Conservation (phyloP, 2,329 filamentous ascomycete species). For the Nakataea oryzae region DNA sequence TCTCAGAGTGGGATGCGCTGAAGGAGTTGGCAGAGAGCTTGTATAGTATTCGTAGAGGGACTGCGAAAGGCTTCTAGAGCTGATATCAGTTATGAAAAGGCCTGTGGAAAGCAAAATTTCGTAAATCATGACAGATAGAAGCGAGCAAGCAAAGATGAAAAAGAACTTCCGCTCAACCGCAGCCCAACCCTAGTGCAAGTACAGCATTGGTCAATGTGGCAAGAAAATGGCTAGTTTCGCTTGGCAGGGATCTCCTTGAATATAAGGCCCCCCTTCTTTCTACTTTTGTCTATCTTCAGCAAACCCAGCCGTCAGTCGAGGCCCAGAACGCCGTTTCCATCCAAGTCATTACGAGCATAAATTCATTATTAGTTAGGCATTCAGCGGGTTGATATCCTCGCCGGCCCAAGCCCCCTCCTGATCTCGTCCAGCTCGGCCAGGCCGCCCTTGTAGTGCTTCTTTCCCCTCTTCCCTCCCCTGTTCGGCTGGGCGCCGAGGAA, state of each 20-base stretch:
- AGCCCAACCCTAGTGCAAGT: no score
- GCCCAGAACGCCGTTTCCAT: neutral
- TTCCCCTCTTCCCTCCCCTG: conserved; percentile 63
- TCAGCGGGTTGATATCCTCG: conserved; percentile 37
- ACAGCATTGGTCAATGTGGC: no score
- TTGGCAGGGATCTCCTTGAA: neutral
- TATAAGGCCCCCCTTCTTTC: neutral
- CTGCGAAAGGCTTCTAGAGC: no score
- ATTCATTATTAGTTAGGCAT: neutral
- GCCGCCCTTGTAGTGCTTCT: conserved; percentile 56
- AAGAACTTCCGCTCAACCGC: no score
- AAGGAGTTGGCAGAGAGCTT: no score
- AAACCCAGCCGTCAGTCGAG: neutral
- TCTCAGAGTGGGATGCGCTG: no score
- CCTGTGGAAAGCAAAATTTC: no score
- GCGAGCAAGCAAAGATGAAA: no score
- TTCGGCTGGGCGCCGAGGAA: conserved; percentile 68
- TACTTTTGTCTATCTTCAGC: neutral
- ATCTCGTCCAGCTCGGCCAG: conserved; percentile 89
- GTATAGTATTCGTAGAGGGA: no score
- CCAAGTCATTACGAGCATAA: neutral
- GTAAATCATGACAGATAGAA: no score
- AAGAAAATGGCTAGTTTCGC: no score
- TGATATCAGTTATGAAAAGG: no score
- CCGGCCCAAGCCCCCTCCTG: conserved; percentile 66